Base-by-base conservation (phyloP, 805 yeast species). In the Lipomyces mesembrius region DNA sequence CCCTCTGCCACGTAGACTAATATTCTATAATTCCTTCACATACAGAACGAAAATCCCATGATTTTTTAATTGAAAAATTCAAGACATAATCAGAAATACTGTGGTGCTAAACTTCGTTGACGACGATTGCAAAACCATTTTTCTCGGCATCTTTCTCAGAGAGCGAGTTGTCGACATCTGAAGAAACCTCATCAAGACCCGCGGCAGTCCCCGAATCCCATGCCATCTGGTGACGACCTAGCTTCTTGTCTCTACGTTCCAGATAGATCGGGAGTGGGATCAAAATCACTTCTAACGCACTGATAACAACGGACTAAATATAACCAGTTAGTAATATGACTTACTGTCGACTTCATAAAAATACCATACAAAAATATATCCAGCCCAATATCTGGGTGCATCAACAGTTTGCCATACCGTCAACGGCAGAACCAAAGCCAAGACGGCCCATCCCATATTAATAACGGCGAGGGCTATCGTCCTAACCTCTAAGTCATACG, bases 141-240 rank as follows among this genome's bases (percentile, higher is more conserved):
- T 51, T 51, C 55, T 51, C 55, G 8, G 14, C 17, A 12, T 22
- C 55, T 7, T 51, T 51, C 29, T 20, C 55, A 8, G 55, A 22
- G 12, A 20, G 17, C 29, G 55, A 52, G 11, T 52, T 14, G 6
- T 22, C 60, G 8, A 27, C 7, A 34, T 29, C 12, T 27, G 11
- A 25, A 9, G 60, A 84, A 83, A 20, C 83, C 84, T 25, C 66
- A 11, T 55, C 66, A 32, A 32, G 59, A 17, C 55, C 59, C 5
- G 25, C 32, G 27, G 55, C 59, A 20, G 37, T 46, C n/a, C 32
- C 52, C 2, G 51, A 27, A 11, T 25, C 53, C 20, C 35, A 2
- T 11, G 59, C 62, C 14, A 59, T 34, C 63, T 62, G 60, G 63
- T 59, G 60, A 22, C 53, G 34, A 17, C 69, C 69, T 7, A 56